Evolutionary conservation across 2,329 filamentous ascomycete species (phyloP), one percentile per base, ranked within the genome.

Genomic region (Knufia petricola): DNA sequence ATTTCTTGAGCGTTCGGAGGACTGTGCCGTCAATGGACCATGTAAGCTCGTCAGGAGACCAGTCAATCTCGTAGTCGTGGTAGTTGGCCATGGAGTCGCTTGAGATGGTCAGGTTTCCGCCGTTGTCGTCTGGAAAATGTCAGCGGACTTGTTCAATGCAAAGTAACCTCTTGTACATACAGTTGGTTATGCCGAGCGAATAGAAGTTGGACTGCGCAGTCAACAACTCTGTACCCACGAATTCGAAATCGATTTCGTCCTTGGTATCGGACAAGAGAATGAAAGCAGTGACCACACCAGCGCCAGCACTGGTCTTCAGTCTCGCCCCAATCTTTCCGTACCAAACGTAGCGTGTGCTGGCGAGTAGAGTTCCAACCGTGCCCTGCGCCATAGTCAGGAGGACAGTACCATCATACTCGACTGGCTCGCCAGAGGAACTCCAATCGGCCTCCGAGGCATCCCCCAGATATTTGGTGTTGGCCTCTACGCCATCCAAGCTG

Each of bases 221-320:
- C 40, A 73, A 63, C 53, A 94, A 73, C 61, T 95, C 86, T 38
- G 77, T 77, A 56, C 92, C 92, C 48, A 98, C 78, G 65, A 85
- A 96, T 66, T 98, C 92, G 64, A 87, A 96, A 70, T 98, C 92
- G 61, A 98, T 95, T 69, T 98, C 92, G 63, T 98, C 92, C 75
- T 95, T 94, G 62, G 94, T 85, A 61, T 96, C 90, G 30, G 85
- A 89, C 67, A 95, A 80, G 62, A 96, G 74, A 65, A 98, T 98
- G 64, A 98, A 98, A 24, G 88, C 90, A 1, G 88, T 94, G n/a
- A 98, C 85, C 19, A 98, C 92, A 74, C 92, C 92, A 39, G 74
- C 70, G 50, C 88, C 89, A 61, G 85, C 82, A 55, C 83, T 84
- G 0, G 88, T 90, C 74, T 87, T 92, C 66, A 96, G 73, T 49